Evolutionary conservation across 2,329 filamentous ascomycete genomes (phyloP), one percentile per base, ranked within the genome.

Genomic region (Pezicula radicicola): DNA sequence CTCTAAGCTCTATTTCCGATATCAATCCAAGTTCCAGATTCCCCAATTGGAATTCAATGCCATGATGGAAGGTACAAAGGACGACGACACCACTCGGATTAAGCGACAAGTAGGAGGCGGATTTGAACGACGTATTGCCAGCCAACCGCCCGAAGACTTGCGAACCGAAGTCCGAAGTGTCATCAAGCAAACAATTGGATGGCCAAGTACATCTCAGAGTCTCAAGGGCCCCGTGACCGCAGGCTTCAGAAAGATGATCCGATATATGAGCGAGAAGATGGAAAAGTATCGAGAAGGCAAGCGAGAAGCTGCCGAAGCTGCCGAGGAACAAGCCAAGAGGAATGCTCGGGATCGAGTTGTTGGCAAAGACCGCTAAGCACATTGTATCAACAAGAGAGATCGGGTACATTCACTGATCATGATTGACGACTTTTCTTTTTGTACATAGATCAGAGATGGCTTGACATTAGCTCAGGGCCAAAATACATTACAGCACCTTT

Each of bases 1-100:
- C 36, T 83, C 88, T 49, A 92, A 91, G 53, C 76, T 99, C 0
- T 99, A 99, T 73, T 96, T 96, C 70, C 85, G 92, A 63, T 99
- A 97, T 69, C 92, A 96, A 69, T 85, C 87, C 67, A 93, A 96
- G 64, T 95, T 92, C 64, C 80, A 82, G 51, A 94, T 99, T 41
- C 91, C 93, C 0, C 84, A 85, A 15, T 80, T 82, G 4, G 91
- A 96, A 50, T 99, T 96, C 68, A 77, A 89, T 63, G 80, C 83
- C 63, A 92, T 97, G 84, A 86, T 97, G 70, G 80, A 89, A 53
- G 81, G 84, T n/a, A 83, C 79, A 40, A 81, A 80, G 51, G 88
- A 94, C 50, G 86, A 89, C 63, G 81, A 87, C 51, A 80, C 84
- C 1, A 76, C 77, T 16, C 77, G 84, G 13, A 85, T 95, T 64